Evolutionary conservation across 176 grass and related monocot species (phyloP).

Genomic region (Oryza punctata): DNA sequence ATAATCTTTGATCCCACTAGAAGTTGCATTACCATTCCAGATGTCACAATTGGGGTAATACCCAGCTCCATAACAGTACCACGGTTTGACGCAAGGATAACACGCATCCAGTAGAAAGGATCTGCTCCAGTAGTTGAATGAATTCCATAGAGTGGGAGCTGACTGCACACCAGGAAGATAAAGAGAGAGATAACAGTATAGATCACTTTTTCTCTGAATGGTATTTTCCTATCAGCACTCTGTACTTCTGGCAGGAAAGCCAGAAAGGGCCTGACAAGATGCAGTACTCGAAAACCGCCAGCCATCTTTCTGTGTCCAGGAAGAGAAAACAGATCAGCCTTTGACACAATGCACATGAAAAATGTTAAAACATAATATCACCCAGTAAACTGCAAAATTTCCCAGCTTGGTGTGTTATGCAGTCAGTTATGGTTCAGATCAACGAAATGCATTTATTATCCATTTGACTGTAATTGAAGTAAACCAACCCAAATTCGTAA

Average conservation of each 20-base stretch:
- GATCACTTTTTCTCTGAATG: slow-evolving; percentile 80
- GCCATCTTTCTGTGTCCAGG: slow-evolving; percentile 49
- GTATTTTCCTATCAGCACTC: slow-evolving; percentile 73
- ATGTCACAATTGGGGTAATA: slow-evolving; percentile 80
- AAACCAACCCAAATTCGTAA: not conserved
- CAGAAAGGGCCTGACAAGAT: slow-evolving; percentile 77
- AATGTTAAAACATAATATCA: not conserved
- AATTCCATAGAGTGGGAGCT: slow-evolving; percentile 78
- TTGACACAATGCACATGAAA: not conserved
- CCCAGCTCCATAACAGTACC: slow-evolving; percentile 88
- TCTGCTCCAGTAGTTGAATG: slow-evolving; percentile 75
- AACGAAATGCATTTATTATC: not conserved
- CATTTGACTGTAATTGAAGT: not conserved
- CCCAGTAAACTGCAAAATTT: not conserved
- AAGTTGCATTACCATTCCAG: slow-evolving; percentile 80
- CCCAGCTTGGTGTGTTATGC: not conserved
- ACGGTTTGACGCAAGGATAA: slow-evolving; percentile 80
- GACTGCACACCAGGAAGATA: slow-evolving; percentile 79
- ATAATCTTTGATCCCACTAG: slow-evolving; percentile 74
- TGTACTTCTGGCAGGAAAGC: slow-evolving; percentile 83
- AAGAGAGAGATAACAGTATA: slow-evolving; percentile 82
- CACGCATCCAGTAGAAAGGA: slow-evolving; percentile 90
- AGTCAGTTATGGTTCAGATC: too few species aligned
- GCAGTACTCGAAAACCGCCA: slow-evolving; percentile 63
- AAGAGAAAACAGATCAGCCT: slow-evolving; percentile 12